Evolutionary conservation across 257 asterid species (phyloP).

Genomic region (Solanum neorickii): DNA sequence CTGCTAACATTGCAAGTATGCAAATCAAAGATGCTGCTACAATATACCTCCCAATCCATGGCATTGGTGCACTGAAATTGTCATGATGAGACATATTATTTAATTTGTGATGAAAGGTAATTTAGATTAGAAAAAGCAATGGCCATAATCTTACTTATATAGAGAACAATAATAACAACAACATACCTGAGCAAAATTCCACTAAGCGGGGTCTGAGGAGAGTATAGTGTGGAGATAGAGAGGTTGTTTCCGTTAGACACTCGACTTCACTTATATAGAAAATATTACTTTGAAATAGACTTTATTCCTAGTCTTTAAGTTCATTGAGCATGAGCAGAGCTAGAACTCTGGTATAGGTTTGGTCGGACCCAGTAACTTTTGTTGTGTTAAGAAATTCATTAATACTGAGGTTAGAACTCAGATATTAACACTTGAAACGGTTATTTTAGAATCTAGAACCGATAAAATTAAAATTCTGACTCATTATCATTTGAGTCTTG

Average conservation of each 20-base stretch:
- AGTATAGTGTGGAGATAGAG: neutral
- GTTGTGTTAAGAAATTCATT: neutral
- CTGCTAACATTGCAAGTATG: conserved; percentile 4
- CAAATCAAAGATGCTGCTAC: conserved; percentile 8
- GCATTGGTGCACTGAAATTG: conserved; percentile 20
- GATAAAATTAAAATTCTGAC: neutral
- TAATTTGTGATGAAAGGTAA: neutral
- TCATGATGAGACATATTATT: neutral
- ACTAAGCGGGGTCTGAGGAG: neutral
- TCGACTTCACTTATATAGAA: neutral
- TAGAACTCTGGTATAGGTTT: neutral
- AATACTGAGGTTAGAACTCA: neutral
- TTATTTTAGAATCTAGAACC: neutral
- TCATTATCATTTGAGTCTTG: neutral
- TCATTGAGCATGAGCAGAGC: neutral
- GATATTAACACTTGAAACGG: neutral
- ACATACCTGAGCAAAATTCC: neutral
- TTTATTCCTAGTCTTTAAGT: neutral
- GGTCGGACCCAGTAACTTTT: neutral
- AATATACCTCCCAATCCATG: conserved; percentile 24
- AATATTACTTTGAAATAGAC: neutral
- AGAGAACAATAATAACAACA: neutral
- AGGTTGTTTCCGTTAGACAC: neutral
- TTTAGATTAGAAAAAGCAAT: neutral
- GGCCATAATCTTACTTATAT: neutral